Conservation (phyloP, 805 yeast species). For the Candida schatavii region DNA sequence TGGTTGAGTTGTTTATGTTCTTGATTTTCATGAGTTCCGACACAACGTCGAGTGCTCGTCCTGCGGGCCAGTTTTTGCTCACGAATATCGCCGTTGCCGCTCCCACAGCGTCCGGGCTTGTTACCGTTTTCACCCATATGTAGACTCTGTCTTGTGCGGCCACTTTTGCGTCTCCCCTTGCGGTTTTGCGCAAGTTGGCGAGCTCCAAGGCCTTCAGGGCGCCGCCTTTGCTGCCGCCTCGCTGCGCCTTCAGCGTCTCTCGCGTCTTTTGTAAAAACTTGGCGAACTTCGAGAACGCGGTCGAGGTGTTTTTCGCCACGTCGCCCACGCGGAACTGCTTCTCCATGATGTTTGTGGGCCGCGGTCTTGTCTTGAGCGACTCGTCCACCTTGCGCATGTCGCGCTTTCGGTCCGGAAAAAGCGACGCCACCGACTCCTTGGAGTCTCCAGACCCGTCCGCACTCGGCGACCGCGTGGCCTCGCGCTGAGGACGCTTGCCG, state of each 20-base stretch:
- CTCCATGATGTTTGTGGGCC: constrained; percentile 25
- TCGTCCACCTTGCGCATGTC: constrained; percentile 36
- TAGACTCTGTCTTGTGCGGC: constrained; percentile 45
- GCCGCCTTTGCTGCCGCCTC: background rate
- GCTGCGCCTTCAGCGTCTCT: background rate
- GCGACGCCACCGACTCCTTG: constrained; percentile 41
- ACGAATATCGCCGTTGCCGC: constrained; percentile 41
- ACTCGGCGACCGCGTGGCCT: background rate
- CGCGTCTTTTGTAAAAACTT: constrained; percentile 23
- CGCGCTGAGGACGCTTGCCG: constrained; percentile 12
- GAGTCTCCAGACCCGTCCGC: constrained; percentile 6
- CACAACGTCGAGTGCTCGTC: constrained; percentile 53
- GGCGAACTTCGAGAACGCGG: constrained; percentile 25
- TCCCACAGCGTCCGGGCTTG: constrained; percentile 21
- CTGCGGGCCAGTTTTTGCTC: constrained; percentile 58
- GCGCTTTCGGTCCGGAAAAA: constrained; percentile 52
- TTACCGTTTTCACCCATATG: constrained; percentile 44
- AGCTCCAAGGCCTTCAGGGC: constrained; percentile 17
- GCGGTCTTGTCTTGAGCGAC: constrained; percentile 13
- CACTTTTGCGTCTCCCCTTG: constrained; percentile 52
- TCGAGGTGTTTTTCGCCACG: constrained; percentile 16
- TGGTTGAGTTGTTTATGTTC: constrained; percentile 49
- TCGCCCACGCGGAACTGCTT: constrained; percentile 28
- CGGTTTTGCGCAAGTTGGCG: constrained; percentile 41
- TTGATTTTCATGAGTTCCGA: constrained; percentile 45